Conservation (phyloP, 2,329 filamentous ascomycete genomes). For the Fusarium chlamydosporum region DNA sequence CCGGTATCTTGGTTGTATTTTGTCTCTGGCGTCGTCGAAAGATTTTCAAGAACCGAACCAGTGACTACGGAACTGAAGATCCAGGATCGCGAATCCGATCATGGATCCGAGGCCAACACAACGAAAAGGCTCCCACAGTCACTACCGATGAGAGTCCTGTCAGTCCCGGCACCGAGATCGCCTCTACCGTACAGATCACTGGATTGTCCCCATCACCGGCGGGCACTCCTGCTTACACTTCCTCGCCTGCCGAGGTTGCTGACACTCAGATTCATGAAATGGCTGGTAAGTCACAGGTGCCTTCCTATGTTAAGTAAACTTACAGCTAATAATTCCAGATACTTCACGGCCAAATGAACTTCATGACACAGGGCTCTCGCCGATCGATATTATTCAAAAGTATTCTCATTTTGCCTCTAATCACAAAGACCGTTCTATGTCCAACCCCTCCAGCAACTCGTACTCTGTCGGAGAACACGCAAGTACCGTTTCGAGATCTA, state of each 20-base stretch:
- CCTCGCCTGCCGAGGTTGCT: conserved; percentile 57
- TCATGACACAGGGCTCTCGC: conserved; percentile 59
- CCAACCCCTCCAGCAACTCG: conserved; percentile 48
- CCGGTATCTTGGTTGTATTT: conserved; percentile 64
- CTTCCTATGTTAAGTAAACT: no score
- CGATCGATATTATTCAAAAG: conserved; percentile 58
- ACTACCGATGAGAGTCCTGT: conserved; percentile 60
- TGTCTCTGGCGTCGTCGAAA: conserved; percentile 67
- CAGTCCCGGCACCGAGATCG: conserved; percentile 59
- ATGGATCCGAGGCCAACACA: conserved; percentile 66
- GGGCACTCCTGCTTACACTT: conserved; percentile 26
- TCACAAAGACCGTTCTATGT: conserved; percentile 33
- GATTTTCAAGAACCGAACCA: conserved; percentile 56
- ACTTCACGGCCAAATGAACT: conserved; percentile 63
- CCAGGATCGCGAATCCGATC: conserved; percentile 63
- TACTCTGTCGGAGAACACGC: conserved; percentile 46
- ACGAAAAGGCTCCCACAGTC: conserved; percentile 61
- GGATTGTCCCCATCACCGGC: conserved; percentile 34
- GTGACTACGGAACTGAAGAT: conserved; percentile 62
- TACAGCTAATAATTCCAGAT: conserved; percentile 52
- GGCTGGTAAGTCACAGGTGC: conserved; percentile 56
- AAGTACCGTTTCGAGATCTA: conserved; percentile 52
- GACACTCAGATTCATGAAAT: conserved; percentile 64
- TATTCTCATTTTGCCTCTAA: conserved; percentile 48
- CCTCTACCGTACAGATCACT: conserved; percentile 38